phyloP scores from a whole-genome alignment of 2,329 filamentous ascomycete species.

The Colletotrichum noveboracense region DNA sequence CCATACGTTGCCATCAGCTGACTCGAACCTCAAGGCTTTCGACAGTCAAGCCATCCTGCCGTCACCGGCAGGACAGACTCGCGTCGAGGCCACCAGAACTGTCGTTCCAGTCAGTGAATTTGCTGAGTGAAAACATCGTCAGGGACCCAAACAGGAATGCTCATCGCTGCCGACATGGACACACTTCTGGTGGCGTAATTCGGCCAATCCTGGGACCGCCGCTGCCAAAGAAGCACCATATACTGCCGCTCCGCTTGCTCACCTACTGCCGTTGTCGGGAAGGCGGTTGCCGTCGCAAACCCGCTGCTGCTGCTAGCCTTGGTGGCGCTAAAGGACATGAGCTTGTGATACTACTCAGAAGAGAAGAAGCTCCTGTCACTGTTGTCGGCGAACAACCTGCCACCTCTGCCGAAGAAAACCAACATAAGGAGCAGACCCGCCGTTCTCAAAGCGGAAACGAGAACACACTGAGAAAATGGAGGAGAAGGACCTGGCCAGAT shows the following conservation, averaged over 20 bases:
- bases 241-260: background rate
- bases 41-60: background rate
- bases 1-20: background rate
- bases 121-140: background rate
- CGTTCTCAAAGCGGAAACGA: background rate
- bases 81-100: fast-evolving
- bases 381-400: background rate
- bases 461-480: background rate
- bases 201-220: background rate
- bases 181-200: background rate
- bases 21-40: background rate
- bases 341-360: background rate
- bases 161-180: background rate
- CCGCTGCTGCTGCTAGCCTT: background rate
- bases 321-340: background rate
- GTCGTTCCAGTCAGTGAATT: background rate
- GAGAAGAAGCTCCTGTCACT: background rate
- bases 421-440: background rate
- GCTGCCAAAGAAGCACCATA: background rate
- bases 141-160: background rate
- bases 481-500: background rate
- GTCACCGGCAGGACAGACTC: background rate
- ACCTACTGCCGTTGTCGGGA: background rate
- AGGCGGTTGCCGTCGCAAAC: background rate
- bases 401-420: background rate